Evolutionary conservation across 169 alveolate genomes (phyloP).

Genomic region (Plasmodium ovale): DNA sequence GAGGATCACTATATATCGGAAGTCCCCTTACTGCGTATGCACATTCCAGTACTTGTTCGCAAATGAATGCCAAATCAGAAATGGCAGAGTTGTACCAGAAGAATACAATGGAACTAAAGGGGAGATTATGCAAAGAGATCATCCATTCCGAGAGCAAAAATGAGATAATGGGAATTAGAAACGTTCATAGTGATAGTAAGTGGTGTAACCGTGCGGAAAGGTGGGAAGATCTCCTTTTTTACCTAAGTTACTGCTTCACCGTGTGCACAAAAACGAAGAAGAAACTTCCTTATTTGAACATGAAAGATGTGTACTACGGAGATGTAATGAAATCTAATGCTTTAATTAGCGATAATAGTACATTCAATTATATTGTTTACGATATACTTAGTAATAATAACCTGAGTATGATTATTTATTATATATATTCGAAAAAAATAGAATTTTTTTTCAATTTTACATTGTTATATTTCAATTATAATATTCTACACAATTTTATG

Average conservation of each 20-base stretch:
- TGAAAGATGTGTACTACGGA: slow-evolving; percentile 17
- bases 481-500: slow-evolving; percentile 21
- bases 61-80: background rate
- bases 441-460: slow-evolving; percentile 51
- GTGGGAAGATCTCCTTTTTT: slow-evolving; percentile 9
- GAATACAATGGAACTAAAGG: background rate
- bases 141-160: background rate
- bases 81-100: background rate
- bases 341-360: slow-evolving; percentile 1
- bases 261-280: slow-evolving; percentile 8
- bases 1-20: too few relatives aligned
- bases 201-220: too few relatives aligned
- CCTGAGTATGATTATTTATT: slow-evolving; percentile 45
- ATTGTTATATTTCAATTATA: slow-evolving; percentile 46
- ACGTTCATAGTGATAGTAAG: background rate
- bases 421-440: slow-evolving; percentile 41
- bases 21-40: background rate
- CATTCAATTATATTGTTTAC: slow-evolving; percentile 16
- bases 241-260: slow-evolving; percentile 29
- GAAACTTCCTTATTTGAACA: slow-evolving; percentile 20
- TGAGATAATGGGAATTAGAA: background rate
- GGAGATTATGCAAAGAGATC: background rate
- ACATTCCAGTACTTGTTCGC: background rate
- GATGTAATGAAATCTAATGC: slow-evolving; percentile 17
- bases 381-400: slow-evolving; percentile 30